A percentile compares a stretch with the other conserved stretches of the same genome.
Evolutionary conservation across 805 yeast species (phyloP).

Genomic region (Jamesozyma piceae): DNA sequence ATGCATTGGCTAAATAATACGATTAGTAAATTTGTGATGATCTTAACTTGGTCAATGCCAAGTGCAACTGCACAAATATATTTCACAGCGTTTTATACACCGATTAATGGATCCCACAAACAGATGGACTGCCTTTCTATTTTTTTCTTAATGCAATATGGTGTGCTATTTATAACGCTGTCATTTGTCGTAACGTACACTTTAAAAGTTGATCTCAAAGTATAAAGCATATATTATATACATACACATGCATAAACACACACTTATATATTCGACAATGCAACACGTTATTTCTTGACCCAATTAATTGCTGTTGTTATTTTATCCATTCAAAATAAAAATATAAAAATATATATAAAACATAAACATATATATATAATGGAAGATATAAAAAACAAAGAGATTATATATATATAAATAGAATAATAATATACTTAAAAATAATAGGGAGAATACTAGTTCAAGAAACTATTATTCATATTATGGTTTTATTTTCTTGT

Average conservation of each 20-base stretch:
- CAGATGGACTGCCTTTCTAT: constrained; percentile 80
- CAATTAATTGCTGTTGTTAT: neutral
- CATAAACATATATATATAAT: neutral
- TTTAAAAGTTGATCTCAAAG: constrained; percentile 24
- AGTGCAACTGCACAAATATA: constrained; percentile 84
- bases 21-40: constrained; percentile 63
- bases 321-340: neutral
- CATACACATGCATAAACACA: neutral
- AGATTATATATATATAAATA: too few species aligned
- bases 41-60: constrained; percentile 71
- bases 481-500: too few species aligned
- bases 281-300: too few species aligned
- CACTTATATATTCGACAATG: too few species aligned
- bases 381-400: too few species aligned
- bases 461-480: too few species aligned
- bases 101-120: constrained; percentile 42
- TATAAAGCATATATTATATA: neutral
- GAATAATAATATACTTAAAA: too few species aligned
- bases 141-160: constrained; percentile 57
- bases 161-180: constrained; percentile 51
- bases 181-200: constrained; percentile 65
- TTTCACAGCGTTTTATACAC: constrained; percentile 80
- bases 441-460: too few species aligned
- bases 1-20: constrained; percentile 55
- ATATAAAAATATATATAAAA: neutral